Evolutionary conservation across 345 rosid species (phyloP), one percentile per base, ranked within the genome.

Genomic region (Cardamine chenopodiifolia): DNA sequence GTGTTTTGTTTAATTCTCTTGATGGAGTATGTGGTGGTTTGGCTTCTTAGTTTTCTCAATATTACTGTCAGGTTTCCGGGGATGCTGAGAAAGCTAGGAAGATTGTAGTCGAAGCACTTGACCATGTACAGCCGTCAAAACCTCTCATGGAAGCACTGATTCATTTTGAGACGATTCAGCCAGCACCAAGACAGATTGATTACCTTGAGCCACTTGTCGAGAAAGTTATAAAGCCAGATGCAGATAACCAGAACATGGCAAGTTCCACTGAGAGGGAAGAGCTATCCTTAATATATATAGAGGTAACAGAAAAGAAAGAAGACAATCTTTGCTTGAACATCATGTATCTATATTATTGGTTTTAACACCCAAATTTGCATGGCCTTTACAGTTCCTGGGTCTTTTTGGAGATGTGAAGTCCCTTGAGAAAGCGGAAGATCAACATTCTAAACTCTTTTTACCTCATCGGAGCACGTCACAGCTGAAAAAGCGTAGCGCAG

Each of bases 251-350:
- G 55, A 78, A 47, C 76, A 37, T 67, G 73, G 85, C 89, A 42
- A 86, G 78, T 83, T 63, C 81, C 31, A 72, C 85, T 19, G 99
- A 96, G 74, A 88, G 88, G 77, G 99, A 96, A 81, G 97, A 96
- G 71, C 70, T 92, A n/a, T 90, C 97, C 17, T 79, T 86, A 76
- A 87, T 92, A 71, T 92, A 83, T 84, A 75, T 92, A 78, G 98
- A 96, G 97, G 98, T 92, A 80, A 77, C 0, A 2, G 6, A 72
- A 60, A 3, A 40, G 6, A 73, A 22, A 34, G 19, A 50, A 18
- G 26, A 18, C 68, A 39, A 20, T 26, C 23, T 22, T 47, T 31
- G 8, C 44, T 49, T 39, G 53, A 28, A 71, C 7, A 55, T 40
- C 17, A 7, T 73, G 7, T 25, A 29, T 71, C 5, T 67, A 14